Percentiles rank a stretch among this genome's conserved stretches.
Conservation (phyloP, 1,139 yeast species). For the Hanseniaspora uvarum region DNA sequence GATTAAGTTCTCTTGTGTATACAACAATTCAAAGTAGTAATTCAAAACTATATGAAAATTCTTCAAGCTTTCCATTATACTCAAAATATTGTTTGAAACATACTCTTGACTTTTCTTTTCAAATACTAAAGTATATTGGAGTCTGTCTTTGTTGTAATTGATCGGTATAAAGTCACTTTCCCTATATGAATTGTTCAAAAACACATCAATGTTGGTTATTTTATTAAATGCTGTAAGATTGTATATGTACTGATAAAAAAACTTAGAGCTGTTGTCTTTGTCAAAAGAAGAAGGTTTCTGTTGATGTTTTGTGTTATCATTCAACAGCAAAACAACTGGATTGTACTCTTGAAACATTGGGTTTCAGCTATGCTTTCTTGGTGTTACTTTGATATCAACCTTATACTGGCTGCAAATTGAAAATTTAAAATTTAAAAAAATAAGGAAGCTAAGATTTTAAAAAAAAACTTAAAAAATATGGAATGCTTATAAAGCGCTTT, state of each 20-base stretch:
- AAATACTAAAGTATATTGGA: slow-evolving; percentile 3
- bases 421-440: too few species aligned
- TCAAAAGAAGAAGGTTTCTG: neutral
- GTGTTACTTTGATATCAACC: too few species aligned
- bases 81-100: neutral
- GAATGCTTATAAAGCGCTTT: too few species aligned
- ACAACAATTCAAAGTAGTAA: slow-evolving; percentile 12
- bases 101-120: neutral
- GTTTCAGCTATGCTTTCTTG: neutral
- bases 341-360: slow-evolving; percentile 8
- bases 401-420: too few species aligned
- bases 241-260: slow-evolving; percentile 10
- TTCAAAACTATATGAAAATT: slow-evolving; percentile 11
- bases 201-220: neutral
- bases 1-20: slow-evolving; percentile 11
- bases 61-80: neutral
- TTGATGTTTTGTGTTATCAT: neutral
- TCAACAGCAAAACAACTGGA: slow-evolving; percentile 5
- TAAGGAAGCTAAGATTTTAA: too few species aligned
- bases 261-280: neutral
- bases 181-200: neutral
- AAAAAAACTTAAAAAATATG: neutral
- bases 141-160: neutral
- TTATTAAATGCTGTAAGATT: neutral
- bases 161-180: neutral